Percentiles rank a stretch among this genome's conserved stretches.
Conservation (phyloP, 495 filamentous ascomycete genomes). For the Lasiosphaeria miniovina region DNA sequence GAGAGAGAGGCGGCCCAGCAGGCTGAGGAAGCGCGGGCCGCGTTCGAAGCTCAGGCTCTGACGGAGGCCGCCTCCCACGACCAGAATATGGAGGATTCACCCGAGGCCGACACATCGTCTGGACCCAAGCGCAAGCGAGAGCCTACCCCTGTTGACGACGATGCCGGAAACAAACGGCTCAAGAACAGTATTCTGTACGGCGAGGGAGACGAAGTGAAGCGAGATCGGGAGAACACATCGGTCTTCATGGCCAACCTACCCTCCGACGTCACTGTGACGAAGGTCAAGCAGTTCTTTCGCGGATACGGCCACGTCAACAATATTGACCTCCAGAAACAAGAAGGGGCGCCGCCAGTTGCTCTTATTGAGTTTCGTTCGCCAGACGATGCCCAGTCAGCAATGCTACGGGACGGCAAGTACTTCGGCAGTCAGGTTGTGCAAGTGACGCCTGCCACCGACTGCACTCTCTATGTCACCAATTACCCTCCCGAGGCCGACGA, state of each 20-base stretch:
- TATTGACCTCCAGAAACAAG: conserved; percentile 59
- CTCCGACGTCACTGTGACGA: conserved; percentile 60
- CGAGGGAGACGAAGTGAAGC: conserved; percentile 47
- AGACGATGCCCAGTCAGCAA: conserved; percentile 77
- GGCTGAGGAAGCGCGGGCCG: conserved; percentile 19
- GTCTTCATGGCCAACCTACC: conserved; percentile 79
- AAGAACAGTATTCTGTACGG: conserved; percentile 48
- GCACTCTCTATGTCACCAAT: conserved; percentile 87
- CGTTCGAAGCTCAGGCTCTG: conserved; percentile 21
- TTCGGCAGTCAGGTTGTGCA: conserved; percentile 68
- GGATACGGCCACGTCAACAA: conserved; percentile 82
- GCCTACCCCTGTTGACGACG: conserved; percentile 39
- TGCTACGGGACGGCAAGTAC: conserved; percentile 72
- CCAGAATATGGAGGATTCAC: conserved; percentile 27
- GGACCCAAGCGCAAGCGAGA: conserved; percentile 72
- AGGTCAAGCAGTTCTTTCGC: conserved; percentile 82
- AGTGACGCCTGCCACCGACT: conserved; percentile 66
- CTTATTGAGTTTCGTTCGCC: conserved; percentile 79
- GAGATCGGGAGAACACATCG: conserved; percentile 86
- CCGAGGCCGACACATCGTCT: conserved; percentile 26
- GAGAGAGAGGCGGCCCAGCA: conserved; percentile 53
- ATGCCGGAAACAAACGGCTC: conserved; percentile 54
- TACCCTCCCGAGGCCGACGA: conserved; percentile 87
- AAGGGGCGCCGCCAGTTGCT: conserved; percentile 62
- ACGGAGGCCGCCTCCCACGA: conserved; percentile 20